These are phyloP conservation scores for Fusarium euwallaceae DNA, from an alignment of 2,329 filamentous ascomycete genomes.

Conservation along the genomic window DNA sequence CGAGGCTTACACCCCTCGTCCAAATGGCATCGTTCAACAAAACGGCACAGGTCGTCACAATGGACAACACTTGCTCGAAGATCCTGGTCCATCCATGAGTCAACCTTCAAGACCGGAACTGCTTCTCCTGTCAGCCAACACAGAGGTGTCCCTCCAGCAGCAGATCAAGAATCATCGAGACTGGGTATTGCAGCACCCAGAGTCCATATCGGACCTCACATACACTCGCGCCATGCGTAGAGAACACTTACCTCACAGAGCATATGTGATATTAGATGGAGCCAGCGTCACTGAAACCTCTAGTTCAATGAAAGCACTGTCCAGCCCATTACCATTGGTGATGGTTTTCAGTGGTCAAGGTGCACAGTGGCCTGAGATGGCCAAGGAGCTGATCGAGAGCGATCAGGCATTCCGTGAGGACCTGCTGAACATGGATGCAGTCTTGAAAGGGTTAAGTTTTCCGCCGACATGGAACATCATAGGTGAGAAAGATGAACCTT, in stretches of 20 bases:
- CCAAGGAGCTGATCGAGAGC: conserved; percentile 32
- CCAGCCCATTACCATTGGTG: rapidly evolving
- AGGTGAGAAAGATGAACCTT: neutral
- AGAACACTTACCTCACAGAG: conserved; percentile 43
- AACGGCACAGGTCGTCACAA: neutral
- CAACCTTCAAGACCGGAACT: conserved; percentile 4
- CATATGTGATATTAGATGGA: neutral
- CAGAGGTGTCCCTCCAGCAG: conserved; percentile 1
- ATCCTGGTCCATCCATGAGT: neutral
- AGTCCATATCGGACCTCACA: conserved; percentile 34
- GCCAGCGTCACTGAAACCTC: conserved; percentile 16
- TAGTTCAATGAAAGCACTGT: neutral
- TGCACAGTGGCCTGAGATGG: conserved; percentile 45
- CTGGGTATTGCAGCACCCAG: conserved; percentile 34
- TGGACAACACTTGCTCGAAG: neutral
- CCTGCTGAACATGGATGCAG: conserved; percentile 16
- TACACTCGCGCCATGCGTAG: conserved; percentile 50
- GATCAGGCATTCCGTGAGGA: conserved; percentile 14
- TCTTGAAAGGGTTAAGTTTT: conserved; percentile 5
- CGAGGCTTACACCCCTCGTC: conserved; percentile 13
- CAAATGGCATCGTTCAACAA: neutral
- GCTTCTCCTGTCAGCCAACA: conserved; percentile 38
- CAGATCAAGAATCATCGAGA: conserved; percentile 34
- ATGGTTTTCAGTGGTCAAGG: conserved; percentile 52
- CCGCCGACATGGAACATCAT: conserved; percentile 33